Conservation (phyloP, 208 protist genomes). For the Leishmania mexicana region DNA sequence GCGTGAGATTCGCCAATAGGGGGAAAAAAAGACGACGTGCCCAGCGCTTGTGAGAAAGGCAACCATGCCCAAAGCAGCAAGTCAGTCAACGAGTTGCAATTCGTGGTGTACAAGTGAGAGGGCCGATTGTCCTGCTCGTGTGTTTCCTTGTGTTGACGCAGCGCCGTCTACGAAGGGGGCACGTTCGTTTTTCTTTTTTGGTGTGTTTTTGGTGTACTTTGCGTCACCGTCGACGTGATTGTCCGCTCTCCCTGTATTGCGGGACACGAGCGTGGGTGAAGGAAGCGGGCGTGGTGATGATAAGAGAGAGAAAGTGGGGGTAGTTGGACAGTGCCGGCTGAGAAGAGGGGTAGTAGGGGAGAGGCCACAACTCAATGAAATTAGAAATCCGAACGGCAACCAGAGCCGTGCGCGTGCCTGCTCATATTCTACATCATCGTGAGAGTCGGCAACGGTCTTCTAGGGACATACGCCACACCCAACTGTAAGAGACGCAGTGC, state of each 20-base stretch:
- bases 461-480: constrained; percentile 9
- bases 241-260: neutral
- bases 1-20: neutral
- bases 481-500: neutral
- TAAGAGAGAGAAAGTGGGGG: neutral
- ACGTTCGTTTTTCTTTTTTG: neutral
- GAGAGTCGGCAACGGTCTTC: constrained; percentile 3
- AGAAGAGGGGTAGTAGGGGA: neutral
- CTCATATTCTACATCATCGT: neutral
- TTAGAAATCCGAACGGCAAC: neutral
- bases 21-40: neutral
- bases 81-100: neutral
- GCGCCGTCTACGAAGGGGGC: neutral
- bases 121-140: neutral
- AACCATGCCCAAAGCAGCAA: neutral
- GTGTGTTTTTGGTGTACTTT: neutral
- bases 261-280: neutral
- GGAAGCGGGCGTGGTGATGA: neutral
- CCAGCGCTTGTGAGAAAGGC: neutral
- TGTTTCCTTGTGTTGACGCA: neutral
- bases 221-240: neutral
- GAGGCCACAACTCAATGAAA: neutral
- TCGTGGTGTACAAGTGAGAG: neutral
- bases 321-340: neutral
- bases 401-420: neutral